Evolutionary conservation across 148 eudicot genomes (phyloP).

Genomic region (Heliamphora exappendiculata): DNA sequence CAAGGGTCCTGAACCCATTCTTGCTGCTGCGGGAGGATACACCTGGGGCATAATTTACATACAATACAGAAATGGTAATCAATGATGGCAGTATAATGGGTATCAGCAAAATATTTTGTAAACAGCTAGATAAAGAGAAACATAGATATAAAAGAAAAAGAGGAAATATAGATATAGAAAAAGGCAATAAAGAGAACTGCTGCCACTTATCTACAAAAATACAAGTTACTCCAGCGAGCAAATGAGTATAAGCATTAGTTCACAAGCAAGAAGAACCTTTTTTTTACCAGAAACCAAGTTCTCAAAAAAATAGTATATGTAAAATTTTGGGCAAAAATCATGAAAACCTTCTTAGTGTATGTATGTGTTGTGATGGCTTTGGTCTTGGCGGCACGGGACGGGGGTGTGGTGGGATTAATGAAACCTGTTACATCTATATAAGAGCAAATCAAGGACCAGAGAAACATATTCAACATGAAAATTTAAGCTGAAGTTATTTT

Average conservation of each 20-base stretch:
- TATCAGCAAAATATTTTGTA: not conserved
- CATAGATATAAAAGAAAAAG: not conserved
- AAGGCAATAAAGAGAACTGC: not conserved
- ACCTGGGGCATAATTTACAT: conserved; percentile 19
- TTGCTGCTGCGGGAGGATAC: conserved; percentile 24
- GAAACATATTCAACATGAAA: not conserved
- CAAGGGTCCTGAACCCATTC: conserved; percentile 38
- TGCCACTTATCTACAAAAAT: not conserved
- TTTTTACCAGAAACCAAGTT: not conserved
- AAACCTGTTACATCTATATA: not conserved
- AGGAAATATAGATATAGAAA: not conserved
- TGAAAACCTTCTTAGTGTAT: not conserved
- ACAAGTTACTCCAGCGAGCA: not conserved
- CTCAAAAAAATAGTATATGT: not conserved
- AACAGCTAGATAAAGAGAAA: not conserved
- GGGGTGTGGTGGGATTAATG: not conserved
- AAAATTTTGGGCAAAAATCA: not conserved
- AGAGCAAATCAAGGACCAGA: not conserved
- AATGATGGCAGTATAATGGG: not conserved
- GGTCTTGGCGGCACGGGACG: too few species aligned
- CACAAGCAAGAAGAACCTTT: not conserved
- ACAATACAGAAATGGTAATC: not conserved
- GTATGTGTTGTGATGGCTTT: not conserved
- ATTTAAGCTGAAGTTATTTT: too few species aligned
- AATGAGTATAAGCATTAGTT: not conserved